phyloP scores from a whole-genome alignment of 306 rosid genomes.

The Malus asiatica region DNA sequence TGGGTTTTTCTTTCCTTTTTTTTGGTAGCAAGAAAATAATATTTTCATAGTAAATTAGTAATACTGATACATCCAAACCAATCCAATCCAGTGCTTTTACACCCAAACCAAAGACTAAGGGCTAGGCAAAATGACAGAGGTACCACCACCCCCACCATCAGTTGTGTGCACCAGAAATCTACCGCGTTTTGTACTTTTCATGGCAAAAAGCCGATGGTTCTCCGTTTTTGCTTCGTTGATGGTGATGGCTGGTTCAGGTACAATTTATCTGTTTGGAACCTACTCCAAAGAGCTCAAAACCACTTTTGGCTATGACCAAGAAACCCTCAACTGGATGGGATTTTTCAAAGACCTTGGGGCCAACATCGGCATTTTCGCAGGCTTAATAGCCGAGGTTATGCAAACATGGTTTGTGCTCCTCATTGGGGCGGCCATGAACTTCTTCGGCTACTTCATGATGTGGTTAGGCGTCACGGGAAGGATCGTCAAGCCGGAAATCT shows the following conservation, averaged over 20 bases:
- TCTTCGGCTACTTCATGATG: conserved; percentile 17
- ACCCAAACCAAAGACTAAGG: background rate
- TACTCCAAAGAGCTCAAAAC: conserved; percentile 15
- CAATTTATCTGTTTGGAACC: background rate
- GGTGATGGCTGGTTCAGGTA: background rate
- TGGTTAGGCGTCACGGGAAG: background rate
- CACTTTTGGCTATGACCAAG: conserved; percentile 6
- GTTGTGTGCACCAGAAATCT: background rate
- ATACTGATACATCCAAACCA: background rate
- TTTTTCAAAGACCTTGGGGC: conserved; percentile 13
- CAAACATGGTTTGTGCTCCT: conserved; percentile 11
- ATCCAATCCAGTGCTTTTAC: background rate
- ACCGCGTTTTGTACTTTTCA: background rate
- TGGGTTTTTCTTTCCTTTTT: background rate
- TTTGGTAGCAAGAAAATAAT: background rate
- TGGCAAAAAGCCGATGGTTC: conserved; percentile 2
- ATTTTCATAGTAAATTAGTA: too few species aligned
- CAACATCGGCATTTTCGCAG: background rate
- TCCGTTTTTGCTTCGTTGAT: conserved; percentile 1
- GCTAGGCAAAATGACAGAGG: background rate
- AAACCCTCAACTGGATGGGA: conserved; percentile 5
- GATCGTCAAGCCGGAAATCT: background rate
- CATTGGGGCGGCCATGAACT: conserved; percentile 10
- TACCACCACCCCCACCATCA: background rate
- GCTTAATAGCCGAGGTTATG: conserved; percentile 1